These are phyloP conservation scores for Russula brevipes DNA, from an alignment of 768 basidiomycete genomes.

Conservation along the genomic window DNA sequence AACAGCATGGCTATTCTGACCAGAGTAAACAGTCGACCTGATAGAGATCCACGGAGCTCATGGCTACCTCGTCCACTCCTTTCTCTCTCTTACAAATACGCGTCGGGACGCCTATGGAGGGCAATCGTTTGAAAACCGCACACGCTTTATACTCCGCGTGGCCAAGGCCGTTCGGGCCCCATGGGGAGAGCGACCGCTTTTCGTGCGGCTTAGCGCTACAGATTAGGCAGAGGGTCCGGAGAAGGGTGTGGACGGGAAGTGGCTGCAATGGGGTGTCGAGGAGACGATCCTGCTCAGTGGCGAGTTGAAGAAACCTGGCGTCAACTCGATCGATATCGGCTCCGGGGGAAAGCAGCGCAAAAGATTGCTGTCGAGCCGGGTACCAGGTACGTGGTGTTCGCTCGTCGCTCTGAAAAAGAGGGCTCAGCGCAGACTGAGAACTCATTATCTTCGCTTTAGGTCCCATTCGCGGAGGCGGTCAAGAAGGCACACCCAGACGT, in stretches of 20 bases:
- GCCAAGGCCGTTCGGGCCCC: constrained; percentile 45
- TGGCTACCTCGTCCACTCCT: constrained; percentile 62
- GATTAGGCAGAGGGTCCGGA: constrained; percentile 54
- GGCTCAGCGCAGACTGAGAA: too few relatives aligned
- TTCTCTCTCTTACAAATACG: constrained; percentile 67
- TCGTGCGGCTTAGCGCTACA: constrained; percentile 53
- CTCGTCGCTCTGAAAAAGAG: neutral
- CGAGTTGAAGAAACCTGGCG: constrained; percentile 53
- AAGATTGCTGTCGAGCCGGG: constrained; percentile 52
- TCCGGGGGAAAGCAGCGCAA: constrained; percentile 40
- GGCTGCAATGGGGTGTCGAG: constrained; percentile 71
- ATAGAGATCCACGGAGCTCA: constrained; percentile 73
- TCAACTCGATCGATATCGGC: constrained; percentile 73
- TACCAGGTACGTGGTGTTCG: constrained; percentile 47
- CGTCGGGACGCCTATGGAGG: constrained; percentile 73
- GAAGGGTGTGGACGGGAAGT: constrained; percentile 48
- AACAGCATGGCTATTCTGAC: neutral
- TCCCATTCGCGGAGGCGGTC: constrained; percentile 61
- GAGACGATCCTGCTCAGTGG: constrained; percentile 59
- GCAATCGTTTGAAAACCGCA: constrained; percentile 57
- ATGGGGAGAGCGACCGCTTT: constrained; percentile 64
- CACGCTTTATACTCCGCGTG: constrained; percentile 57
- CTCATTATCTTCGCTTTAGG: constrained; percentile 38
- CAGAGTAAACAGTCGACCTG: constrained; percentile 47
- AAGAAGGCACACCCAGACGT: constrained; percentile 56